Percentiles rank a stretch among this genome's conserved stretches.
phyloP scores from a whole-genome alignment of 768 basidiomycete species.

The Pleurotus ostreatus region DNA sequence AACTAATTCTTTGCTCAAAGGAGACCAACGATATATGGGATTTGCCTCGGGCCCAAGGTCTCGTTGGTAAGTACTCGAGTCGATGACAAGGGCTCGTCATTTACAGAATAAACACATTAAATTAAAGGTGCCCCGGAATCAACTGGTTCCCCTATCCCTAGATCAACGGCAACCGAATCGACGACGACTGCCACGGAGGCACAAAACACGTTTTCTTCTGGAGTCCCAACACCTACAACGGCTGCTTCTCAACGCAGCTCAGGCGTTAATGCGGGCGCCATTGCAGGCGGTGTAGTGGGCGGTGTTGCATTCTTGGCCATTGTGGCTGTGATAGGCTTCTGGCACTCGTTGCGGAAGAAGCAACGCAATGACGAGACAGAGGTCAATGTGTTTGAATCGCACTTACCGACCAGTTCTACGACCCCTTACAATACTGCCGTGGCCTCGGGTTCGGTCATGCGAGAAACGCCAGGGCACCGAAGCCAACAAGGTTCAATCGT shows the following conservation, averaged over 20 bases:
- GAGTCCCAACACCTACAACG: constrained; percentile 7
- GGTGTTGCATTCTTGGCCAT: constrained; percentile 41
- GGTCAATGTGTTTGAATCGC: not conserved
- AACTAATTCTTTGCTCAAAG: not conserved
- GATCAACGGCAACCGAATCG: not conserved
- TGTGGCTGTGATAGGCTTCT: constrained; percentile 32
- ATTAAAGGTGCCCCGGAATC: constrained; percentile 13
- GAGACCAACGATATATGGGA: constrained; percentile 29
- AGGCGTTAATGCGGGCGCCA: constrained; percentile 43
- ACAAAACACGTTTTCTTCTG: constrained; percentile 13
- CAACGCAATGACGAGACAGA: not conserved
- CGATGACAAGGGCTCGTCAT: not conserved
- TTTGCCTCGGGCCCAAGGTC: constrained; percentile 23
- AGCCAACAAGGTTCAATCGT: constrained; percentile 6
- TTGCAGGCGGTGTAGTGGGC: constrained; percentile 59
- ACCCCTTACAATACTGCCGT: not conserved
- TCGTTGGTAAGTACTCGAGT: not conserved
- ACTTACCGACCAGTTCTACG: not conserved
- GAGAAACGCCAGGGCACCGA: constrained; percentile 17
- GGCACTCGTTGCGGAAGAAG: constrained; percentile 24
- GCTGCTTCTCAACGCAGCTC: constrained; percentile 11
- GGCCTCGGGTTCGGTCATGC: not conserved
- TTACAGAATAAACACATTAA: not conserved
- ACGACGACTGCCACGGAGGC: constrained; percentile 2
- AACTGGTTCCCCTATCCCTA: not conserved